Conservation (phyloP, 345 rosid genomes). For the Populus nigra region DNA sequence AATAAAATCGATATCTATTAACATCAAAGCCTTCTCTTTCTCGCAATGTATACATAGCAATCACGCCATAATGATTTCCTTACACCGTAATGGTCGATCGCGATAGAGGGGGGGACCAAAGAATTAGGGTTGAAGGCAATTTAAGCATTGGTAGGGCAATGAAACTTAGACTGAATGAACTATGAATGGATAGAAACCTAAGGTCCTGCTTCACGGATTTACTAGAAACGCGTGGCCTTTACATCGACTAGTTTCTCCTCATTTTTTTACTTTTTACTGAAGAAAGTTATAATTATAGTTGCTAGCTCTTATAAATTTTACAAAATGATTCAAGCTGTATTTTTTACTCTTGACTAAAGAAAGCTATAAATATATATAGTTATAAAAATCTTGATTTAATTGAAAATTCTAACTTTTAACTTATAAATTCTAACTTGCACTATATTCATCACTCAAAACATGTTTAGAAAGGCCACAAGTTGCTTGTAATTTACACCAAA, state of each 20-base stretch:
- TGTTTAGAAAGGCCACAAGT: not conserved
- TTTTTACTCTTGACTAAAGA: too few species aligned
- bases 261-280: too few species aligned
- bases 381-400: too few species aligned
- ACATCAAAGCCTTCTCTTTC: conserved; percentile 12
- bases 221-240: not conserved
- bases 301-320: too few species aligned
- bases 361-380: too few species aligned
- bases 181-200: not conserved
- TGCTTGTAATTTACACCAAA: conserved; percentile 3
- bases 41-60: not conserved
- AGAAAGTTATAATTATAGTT: too few species aligned
- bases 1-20: conserved; percentile 36
- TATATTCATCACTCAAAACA: too few species aligned
- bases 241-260: not conserved
- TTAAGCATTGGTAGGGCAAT: conserved; percentile 14
- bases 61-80: conserved; percentile 4
- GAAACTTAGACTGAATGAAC: not conserved
- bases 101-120: conserved; percentile 15
- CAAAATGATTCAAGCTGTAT: too few species aligned
- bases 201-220: not conserved
- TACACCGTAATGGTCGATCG: not conserved
- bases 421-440: too few species aligned
- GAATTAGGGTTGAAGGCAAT: conserved; percentile 8
- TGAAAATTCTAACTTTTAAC: too few species aligned